Conservation (phyloP, 345 rosid species). For the Rhizophora mangle region DNA sequence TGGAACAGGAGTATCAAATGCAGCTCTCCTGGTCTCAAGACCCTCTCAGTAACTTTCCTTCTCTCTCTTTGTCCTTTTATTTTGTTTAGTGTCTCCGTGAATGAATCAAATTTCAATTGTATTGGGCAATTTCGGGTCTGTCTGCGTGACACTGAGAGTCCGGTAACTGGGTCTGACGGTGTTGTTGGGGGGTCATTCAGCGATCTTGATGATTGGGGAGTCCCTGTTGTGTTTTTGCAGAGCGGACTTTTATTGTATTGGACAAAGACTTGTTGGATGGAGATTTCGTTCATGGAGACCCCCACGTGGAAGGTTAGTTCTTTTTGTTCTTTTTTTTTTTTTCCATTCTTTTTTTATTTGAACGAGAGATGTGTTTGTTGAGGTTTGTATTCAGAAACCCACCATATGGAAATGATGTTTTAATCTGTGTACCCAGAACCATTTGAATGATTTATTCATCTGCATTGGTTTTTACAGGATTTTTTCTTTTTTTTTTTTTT, state of each 20-base stretch:
- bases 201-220: too few relatives aligned
- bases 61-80: not conserved
- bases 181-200: too few relatives aligned
- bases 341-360: too few relatives aligned
- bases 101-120: not conserved
- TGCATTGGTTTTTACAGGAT: too few relatives aligned
- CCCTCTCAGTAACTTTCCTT: constrained; percentile 57
- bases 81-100: not conserved
- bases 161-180: too few relatives aligned
- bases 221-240: constrained; percentile 38
- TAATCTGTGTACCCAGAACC: too few relatives aligned
- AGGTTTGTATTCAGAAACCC: too few relatives aligned
- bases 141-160: too few relatives aligned
- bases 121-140: constrained; percentile 9
- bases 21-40: constrained; percentile 88
- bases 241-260: constrained; percentile 81
- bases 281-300: constrained; percentile 52
- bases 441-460: too few relatives aligned
- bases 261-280: constrained; percentile 64
- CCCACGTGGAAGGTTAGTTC: constrained; percentile 67
- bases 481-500: too few relatives aligned
- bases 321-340: not conserved
- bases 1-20: constrained; percentile 75
- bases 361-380: too few relatives aligned
- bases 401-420: too few relatives aligned